Evolutionary conservation across 2,329 filamentous ascomycete species (phyloP), one percentile per base, ranked within the genome.

Genomic region (Drechslerella stenobrocha): DNA sequence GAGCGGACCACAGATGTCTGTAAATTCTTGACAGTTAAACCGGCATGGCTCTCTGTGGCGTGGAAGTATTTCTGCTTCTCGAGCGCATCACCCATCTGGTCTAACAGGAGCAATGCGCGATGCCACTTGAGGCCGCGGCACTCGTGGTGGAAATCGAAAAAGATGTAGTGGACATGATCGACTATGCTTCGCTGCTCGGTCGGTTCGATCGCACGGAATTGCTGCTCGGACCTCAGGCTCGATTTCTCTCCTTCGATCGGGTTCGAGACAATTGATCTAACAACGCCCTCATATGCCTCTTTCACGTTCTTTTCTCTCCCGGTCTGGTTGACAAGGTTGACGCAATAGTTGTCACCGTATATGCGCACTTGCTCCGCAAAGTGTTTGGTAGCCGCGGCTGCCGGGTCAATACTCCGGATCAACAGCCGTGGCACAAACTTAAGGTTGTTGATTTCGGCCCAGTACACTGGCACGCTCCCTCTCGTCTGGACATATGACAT

Each of bases 121-220:
- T 98, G 87, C 88, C 93, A 96, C 74, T 88, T 86, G 73, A 96
- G 81, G 34, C 92, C 92, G 78, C 96, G 96, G 50, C 95, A 98
- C 78, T 98, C 93, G 74, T 87, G 90, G 79, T 98, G 95, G 77
- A 95, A 98, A 78, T 98, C 93, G 75, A 98, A 98, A 79, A 97
- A 98, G 73, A 97, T 79, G 77, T 98, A 98, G 78, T 98, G 92
- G 44, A 98, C 79, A 44, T 86, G 86, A 76, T 96, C 91, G 76
- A 88, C 88, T 70, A 85, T 80, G 70, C 87, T 83, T 61, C 80
- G 79, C 47, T 79, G 79, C 45, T 83, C 76, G 11, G 78, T 73
- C 20, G 84, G 80, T 74, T 96, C 88, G 70, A 96, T 84, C 26
- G 86, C 80, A 73, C 86, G 87, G 76, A 95, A 87, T 76, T 93